Conservation (phyloP, 2,329 filamentous ascomycete species). For the Neophaeococcomyces mojaviensis region DNA sequence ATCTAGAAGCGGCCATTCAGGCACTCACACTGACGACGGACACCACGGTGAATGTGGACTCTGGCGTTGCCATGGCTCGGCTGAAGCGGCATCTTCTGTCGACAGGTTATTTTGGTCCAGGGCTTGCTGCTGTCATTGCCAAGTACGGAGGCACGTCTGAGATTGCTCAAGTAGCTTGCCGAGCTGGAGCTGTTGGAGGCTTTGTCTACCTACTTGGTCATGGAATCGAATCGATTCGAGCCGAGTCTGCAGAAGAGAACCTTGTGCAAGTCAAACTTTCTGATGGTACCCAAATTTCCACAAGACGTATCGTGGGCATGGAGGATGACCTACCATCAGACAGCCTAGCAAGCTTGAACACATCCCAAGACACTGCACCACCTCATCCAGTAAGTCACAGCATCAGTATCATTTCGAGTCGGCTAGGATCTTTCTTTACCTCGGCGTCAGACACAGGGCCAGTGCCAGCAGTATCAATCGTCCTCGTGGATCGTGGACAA, state of each 20-base stretch:
- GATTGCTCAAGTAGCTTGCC: conserved; percentile 82
- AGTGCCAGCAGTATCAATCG: conserved; percentile 58
- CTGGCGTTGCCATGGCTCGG: conserved; percentile 62
- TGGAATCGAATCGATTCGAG: conserved; percentile 40
- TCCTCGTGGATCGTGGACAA: conserved; percentile 32
- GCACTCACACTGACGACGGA: conserved; percentile 70
- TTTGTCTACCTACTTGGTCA: conserved; percentile 80
- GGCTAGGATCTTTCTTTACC: conserved; percentile 61
- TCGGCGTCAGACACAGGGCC: conserved; percentile 66
- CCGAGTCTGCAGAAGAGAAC: conserved; percentile 14
- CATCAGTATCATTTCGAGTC: conserved; percentile 61
- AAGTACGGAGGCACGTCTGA: conserved; percentile 92
- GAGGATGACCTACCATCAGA: conserved; percentile 30
- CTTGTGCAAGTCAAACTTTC: conserved; percentile 28
- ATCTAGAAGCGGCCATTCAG: conserved; percentile 57
- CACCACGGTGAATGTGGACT: conserved; percentile 45
- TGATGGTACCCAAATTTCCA: conserved; percentile 31
- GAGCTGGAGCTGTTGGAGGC: conserved; percentile 83
- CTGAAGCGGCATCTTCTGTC: conserved; percentile 77
- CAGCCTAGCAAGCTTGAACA: background rate
- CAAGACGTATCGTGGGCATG: conserved; percentile 32
- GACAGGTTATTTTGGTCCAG: conserved; percentile 78
- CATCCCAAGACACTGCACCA: background rate
- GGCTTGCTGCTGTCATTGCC: conserved; percentile 81
- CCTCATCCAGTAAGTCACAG: conserved; percentile 25